Conservation (phyloP, 1,139 yeast genomes). For the Pneumocystis sp. region DNA sequence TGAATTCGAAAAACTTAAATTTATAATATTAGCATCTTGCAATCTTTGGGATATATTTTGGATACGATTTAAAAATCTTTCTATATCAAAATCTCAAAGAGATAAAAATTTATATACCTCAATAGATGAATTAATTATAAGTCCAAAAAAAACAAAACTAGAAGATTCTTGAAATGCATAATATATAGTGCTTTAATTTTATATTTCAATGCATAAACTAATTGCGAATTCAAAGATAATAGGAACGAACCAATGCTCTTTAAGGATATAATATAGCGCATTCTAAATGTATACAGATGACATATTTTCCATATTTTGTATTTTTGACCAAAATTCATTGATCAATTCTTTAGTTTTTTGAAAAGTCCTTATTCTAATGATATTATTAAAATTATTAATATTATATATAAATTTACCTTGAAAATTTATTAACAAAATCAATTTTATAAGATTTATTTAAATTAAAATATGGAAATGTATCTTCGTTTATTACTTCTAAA, state of each 20-base stretch:
- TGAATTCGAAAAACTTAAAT: neutral
- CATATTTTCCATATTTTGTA: neutral
- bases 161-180: neutral
- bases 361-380: neutral
- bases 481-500: neutral
- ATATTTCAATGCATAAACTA: neutral
- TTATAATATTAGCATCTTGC: neutral
- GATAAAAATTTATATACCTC: neutral
- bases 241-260: no score
- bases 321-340: neutral
- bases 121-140: neutral
- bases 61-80: neutral
- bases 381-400: neutral
- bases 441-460: neutral
- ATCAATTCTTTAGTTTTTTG: neutral
- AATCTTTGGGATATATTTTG: neutral
- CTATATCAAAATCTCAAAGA: neutral
- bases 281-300: neutral
- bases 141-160: no score
- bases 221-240: no score
- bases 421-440: neutral
- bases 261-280: neutral
- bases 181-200: neutral
- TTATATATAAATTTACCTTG: neutral
- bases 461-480: neutral